phyloP scores from a whole-genome alignment of 2,329 filamentous ascomycete genomes.

The Helminthosporium solani region DNA sequence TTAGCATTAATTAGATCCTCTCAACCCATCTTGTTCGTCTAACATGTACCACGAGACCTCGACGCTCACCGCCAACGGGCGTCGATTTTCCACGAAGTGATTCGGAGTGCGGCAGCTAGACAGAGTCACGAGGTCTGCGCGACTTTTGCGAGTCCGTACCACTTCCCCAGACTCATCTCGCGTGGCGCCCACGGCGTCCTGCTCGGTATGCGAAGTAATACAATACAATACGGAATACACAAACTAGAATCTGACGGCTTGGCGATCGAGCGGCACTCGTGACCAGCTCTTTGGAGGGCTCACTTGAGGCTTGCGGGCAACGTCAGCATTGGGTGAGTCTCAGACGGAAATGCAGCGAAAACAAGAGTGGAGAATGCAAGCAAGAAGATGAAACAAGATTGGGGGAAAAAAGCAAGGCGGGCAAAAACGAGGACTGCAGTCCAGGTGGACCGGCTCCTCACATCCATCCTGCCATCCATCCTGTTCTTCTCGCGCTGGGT shows the following conservation, averaged over 20 bases:
- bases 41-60: neutral
- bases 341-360: constrained; percentile 19
- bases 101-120: constrained; percentile 7
- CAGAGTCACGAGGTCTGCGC: constrained; percentile 17
- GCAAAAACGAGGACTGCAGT: constrained; percentile 5
- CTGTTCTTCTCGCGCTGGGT: constrained; percentile 9
- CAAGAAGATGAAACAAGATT: constrained; percentile 7
- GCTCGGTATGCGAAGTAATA: too few relatives aligned
- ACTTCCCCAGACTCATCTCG: constrained; percentile 8
- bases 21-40: neutral
- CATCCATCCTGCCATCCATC: too few relatives aligned
- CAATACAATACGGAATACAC: too few relatives aligned
- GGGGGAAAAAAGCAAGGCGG: constrained; percentile 9
- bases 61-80: constrained; percentile 6
- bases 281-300: constrained; percentile 16
- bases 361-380: constrained; percentile 10
- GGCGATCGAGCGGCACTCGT: constrained; percentile 19
- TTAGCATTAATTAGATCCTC: too few relatives aligned
- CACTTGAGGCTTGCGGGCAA: constrained; percentile 11
- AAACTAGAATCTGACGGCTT: constrained; percentile 8
- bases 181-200: constrained; percentile 9
- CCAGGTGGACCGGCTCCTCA: too few relatives aligned
- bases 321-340: constrained; percentile 21
- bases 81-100: constrained; percentile 10
- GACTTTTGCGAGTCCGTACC: constrained; percentile 24